A percentile compares a stretch with the other conserved stretches of the same genome.
phyloP scores from a whole-genome alignment of 2,329 filamentous ascomycete genomes.

The Epichloe sibirici region DNA sequence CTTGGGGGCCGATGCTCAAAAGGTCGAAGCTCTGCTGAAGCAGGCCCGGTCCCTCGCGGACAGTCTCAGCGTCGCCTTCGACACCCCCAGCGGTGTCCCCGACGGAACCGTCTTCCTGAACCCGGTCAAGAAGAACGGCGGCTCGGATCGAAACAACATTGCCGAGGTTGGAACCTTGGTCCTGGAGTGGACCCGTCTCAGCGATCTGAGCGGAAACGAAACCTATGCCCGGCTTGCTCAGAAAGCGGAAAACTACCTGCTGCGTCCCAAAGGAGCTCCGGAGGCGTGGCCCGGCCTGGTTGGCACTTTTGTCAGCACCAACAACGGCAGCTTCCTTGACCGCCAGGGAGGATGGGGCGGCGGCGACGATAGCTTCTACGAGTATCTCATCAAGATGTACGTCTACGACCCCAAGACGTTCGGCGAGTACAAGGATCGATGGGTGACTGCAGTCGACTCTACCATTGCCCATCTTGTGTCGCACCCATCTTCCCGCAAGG shows the following conservation, averaged over 20 bases:
- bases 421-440: constrained; percentile 54
- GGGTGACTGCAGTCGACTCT: constrained; percentile 64
- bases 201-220: constrained; percentile 57
- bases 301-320: constrained; percentile 53
- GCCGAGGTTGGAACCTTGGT: constrained; percentile 69
- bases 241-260: constrained; percentile 55
- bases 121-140: constrained; percentile 34
- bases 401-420: constrained; percentile 61
- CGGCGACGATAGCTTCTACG: constrained; percentile 71
- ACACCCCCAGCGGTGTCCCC: constrained; percentile 64
- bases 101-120: constrained; percentile 54
- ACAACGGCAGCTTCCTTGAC: constrained; percentile 55
- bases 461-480: constrained; percentile 60
- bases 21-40: constrained; percentile 46
- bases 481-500: constrained; percentile 51
- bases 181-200: constrained; percentile 73
- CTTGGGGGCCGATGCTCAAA: constrained; percentile 29
- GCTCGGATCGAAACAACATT: constrained; percentile 51
- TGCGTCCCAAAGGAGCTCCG: constrained; percentile 43
- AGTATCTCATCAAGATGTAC: constrained; percentile 88
- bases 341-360: constrained; percentile 63
- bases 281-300: constrained; percentile 71
- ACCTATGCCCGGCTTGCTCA: constrained; percentile 56
- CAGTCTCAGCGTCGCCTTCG: constrained; percentile 63
- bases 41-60: constrained; percentile 62